phyloP scores from a whole-genome alignment of 1,284 basidiomycete species.

The Flammula alnicola region DNA sequence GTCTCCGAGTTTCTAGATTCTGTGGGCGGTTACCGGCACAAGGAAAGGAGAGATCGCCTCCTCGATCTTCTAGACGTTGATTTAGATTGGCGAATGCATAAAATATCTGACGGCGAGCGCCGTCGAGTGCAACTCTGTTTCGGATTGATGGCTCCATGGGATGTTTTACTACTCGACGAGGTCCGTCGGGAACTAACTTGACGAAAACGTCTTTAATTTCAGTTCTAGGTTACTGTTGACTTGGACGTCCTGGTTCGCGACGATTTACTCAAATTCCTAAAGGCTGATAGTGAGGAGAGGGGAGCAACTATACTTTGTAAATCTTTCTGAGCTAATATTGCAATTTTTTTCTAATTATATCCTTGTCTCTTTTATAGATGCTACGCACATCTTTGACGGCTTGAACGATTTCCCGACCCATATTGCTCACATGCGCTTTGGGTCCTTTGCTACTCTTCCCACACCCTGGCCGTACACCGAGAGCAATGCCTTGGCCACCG shows the following conservation, averaged over 20 bases:
- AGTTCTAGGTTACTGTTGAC: conserved; percentile 88
- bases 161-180: conserved; percentile 93
- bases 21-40: conserved; percentile 94
- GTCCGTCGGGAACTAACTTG: conserved; percentile 41
- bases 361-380: conserved; percentile 56
- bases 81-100: conserved; percentile 90
- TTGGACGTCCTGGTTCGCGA: conserved; percentile 97
- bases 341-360: conserved; percentile 16
- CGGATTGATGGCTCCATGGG: conserved; percentile 96
- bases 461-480: conserved; percentile 65
- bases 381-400: conserved; percentile 96
- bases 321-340: conserved; percentile 31
- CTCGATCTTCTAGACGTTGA: conserved; percentile 95
- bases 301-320: conserved; percentile 90
- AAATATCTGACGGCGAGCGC: conserved; percentile 95
- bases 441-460: conserved; percentile 69
- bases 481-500: conserved; percentile 20
- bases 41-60: conserved; percentile 83
- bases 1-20: conserved; percentile 93
- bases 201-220: background rate
- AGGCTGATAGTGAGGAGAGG: conserved; percentile 79
- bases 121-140: conserved; percentile 93
- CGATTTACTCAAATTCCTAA: conserved; percentile 88
- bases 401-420: conserved; percentile 88
- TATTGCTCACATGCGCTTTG: conserved; percentile 87